Conservation (phyloP, 306 rosid species). For the Alnus glutinosa region DNA sequence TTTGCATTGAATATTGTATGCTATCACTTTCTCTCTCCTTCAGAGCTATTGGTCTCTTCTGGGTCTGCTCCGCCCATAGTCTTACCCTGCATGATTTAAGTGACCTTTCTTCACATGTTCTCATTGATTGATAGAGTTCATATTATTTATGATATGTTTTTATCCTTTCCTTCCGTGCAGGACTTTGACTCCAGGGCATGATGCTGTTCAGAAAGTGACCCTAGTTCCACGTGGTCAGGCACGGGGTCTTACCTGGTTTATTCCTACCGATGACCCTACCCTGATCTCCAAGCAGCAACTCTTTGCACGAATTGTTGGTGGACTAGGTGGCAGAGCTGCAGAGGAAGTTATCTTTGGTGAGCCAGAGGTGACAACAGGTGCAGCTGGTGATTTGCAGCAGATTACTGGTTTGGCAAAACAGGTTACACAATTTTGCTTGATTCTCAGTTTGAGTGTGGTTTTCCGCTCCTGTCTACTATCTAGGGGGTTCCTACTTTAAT, state of each 20-base stretch:
- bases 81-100: neutral
- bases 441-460: neutral
- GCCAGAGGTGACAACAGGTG: conserved; percentile 98
- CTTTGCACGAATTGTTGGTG: conserved; percentile 98
- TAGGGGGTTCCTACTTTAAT: neutral
- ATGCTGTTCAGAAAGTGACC: conserved; percentile 90
- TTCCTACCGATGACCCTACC: conserved; percentile 94
- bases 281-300: conserved; percentile 93
- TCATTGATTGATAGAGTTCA: neutral
- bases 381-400: conserved; percentile 96
- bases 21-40: neutral
- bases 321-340: conserved; percentile 98
- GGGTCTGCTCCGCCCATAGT: neutral
- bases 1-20: neutral
- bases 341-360: conserved; percentile 97
- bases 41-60: neutral
- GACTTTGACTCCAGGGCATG: conserved; percentile 98
- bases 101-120: neutral
- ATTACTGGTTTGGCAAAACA: conserved; percentile 93
- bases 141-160: neutral
- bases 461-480: neutral
- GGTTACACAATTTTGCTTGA: conserved; percentile 32
- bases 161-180: conserved; percentile 44
- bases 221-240: conserved; percentile 97
- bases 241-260: conserved; percentile 98